Conservation (phyloP, 2,329 filamentous ascomycete species). For the Ophiostoma ips region DNA sequence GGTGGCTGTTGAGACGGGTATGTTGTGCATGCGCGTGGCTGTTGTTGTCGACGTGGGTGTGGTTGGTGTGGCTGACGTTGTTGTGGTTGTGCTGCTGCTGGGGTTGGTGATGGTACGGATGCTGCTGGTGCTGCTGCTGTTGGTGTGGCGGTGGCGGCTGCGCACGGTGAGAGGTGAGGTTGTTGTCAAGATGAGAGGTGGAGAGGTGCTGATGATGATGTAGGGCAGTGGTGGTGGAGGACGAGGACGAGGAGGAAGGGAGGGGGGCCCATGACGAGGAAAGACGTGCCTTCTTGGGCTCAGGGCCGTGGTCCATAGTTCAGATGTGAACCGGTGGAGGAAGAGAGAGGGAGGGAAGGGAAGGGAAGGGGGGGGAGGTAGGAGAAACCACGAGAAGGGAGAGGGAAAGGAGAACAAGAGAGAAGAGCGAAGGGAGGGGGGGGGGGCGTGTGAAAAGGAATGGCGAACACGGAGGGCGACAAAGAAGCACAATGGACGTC, state of each 20-base stretch:
- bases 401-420: background rate
- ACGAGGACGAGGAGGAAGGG: slow-evolving; percentile 2
- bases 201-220: background rate
- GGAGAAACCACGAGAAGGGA: background rate
- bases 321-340: slow-evolving; percentile 6
- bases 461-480: background rate
- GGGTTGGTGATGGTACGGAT: slow-evolving; percentile 14
- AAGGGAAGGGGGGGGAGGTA: background rate
- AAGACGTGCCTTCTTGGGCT: slow-evolving; percentile 9
- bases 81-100: slow-evolving; percentile 1
- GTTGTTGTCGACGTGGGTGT: slow-evolving; percentile 5
- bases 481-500: slow-evolving; percentile 1
- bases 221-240: too few relatives aligned
- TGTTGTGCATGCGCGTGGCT: background rate
- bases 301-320: slow-evolving; percentile 11
- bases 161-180: background rate
- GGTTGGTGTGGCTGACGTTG: slow-evolving; percentile 11
- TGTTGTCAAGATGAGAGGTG: background rate
- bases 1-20: background rate
- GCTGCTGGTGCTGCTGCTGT: slow-evolving; percentile 1
- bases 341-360: background rate
- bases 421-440: background rate
- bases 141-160: slow-evolving; percentile 22
- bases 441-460: background rate
- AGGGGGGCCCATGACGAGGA: slow-evolving; percentile 9